Conservation (phyloP, 2,329 filamentous ascomycete genomes). For the Arthroderma uncinatum region DNA sequence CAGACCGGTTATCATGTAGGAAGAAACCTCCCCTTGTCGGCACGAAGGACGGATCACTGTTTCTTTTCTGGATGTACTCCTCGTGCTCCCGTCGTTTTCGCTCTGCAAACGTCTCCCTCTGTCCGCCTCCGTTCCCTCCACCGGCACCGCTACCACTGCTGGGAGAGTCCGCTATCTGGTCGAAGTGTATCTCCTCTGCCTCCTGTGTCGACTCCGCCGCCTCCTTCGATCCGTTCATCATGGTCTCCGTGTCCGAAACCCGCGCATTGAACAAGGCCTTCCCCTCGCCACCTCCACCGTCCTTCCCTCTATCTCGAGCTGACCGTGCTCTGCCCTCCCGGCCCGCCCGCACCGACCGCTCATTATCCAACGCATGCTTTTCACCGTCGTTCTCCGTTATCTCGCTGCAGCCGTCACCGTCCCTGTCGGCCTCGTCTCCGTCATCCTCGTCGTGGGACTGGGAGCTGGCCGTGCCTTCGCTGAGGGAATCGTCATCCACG, state of each 20-base stretch:
- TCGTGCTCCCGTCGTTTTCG: slow-evolving; percentile 75
- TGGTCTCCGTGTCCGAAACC: slow-evolving; percentile 47
- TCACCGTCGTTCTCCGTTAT: background rate
- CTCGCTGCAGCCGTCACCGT: slow-evolving; percentile 19
- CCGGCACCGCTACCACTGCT: background rate
- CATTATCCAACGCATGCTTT: background rate
- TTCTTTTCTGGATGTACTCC: slow-evolving; percentile 76
- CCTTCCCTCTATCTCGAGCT: slow-evolving; percentile 14
- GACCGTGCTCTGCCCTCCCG: slow-evolving; percentile 17
- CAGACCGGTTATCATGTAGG: slow-evolving; percentile 75
- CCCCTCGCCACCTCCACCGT: slow-evolving; percentile 17
- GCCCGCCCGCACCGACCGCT: slow-evolving; percentile 3
- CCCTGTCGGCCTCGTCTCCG: slow-evolving; percentile 49
- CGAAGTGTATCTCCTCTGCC: slow-evolving; percentile 42
- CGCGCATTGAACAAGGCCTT: slow-evolving; percentile 26
- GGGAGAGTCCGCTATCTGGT: slow-evolving; percentile 29
- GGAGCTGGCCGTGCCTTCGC: slow-evolving; percentile 48
- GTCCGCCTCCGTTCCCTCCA: slow-evolving; percentile 18
- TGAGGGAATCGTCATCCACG: slow-evolving; percentile 51
- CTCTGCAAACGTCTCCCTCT: slow-evolving; percentile 52
- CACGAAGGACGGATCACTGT: slow-evolving; percentile 84
- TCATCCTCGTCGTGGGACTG: slow-evolving; percentile 48
- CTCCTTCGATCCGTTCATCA: slow-evolving; percentile 49
- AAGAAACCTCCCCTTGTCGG: slow-evolving; percentile 92
- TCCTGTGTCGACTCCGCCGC: slow-evolving; percentile 29